These are phyloP conservation scores for Podosphaera fusca DNA, from an alignment of 2,329 filamentous ascomycete genomes.

Conservation along the genomic window DNA sequence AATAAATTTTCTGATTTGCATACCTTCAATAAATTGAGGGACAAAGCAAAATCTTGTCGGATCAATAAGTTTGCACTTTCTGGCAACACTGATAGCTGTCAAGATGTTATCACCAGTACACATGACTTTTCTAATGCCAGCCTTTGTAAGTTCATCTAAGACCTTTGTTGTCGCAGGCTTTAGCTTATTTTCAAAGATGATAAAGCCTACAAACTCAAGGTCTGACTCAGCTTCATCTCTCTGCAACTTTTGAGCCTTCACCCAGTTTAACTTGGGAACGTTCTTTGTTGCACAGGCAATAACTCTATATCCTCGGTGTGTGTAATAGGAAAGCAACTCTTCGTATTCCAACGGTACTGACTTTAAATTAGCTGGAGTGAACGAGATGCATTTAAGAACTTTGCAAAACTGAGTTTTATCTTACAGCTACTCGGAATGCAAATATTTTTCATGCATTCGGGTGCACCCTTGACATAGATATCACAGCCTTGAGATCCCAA, in stretches of 20 bases:
- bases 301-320: constrained; percentile 84
- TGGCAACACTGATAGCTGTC: constrained; percentile 84
- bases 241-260: constrained; percentile 85
- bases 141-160: constrained; percentile 57
- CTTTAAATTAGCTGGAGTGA: constrained; percentile 2
- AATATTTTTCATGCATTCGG: constrained; percentile 89
- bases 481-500: constrained; percentile 69
- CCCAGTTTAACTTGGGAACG: constrained; percentile 70
- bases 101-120: constrained; percentile 96
- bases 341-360: constrained; percentile 70
- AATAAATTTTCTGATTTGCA: constrained; percentile 5
- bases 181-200: constrained; percentile 96
- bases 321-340: constrained; percentile 72
- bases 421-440: constrained; percentile 60
- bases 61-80: constrained; percentile 69
- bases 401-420: constrained; percentile 14
- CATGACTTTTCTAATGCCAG: constrained; percentile 80
- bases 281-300: constrained; percentile 88
- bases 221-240: constrained; percentile 63
- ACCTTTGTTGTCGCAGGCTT: constrained; percentile 69
- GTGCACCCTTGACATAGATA: constrained; percentile 88
- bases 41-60: constrained; percentile 74
- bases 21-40: constrained; percentile 61
- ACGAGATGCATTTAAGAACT: neutral
- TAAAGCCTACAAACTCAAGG: constrained; percentile 82